Evolutionary conservation across 306 rosid genomes (phyloP), one percentile per base, ranked within the genome.

Genomic region (Sechiopsis laciniata): DNA sequence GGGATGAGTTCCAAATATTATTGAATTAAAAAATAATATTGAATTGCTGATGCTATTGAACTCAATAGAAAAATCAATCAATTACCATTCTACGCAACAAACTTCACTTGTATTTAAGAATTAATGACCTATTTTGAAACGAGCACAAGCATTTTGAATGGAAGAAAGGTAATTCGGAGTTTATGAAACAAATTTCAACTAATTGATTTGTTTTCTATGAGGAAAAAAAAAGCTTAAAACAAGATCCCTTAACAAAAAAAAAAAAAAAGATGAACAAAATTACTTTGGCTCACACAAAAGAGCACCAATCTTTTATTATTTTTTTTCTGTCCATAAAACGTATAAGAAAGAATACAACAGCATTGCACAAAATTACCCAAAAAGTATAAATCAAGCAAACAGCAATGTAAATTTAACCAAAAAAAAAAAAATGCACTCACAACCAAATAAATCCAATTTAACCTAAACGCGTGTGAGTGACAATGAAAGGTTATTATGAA

Each of bases 351-450:
- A 42, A 66, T 66, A 66, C 72, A 66, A 12, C 32, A 29, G 6
- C 72, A 45, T 67, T 48, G 54, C 48, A 68, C 73, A 67, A 20
- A 46, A 67, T 13, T 67, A 46, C 19, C 20, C 4, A 20, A 63
- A n/a, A 32, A 32, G 2, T 32, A 32, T 32, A 32, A 32, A 32
- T 32, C 5, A 2, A 3, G 37, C 37, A 32, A 32, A 32, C 2
- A 32, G 3, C 37, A 32, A 32, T 46, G 48, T 5, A 37, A 37
- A 37, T 37, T 37, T 37, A 7, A 5, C 5, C 45, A 7, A 12
- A 19, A 19, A 9, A 10, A 21, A 20, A 65, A 62, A 29, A 32
- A 2, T 32, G 37, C 37, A 32, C 37, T 32, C 37, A 32, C 4
- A 32, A 32, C 37, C 37, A 32, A 32, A 32, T 32, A 62, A 2